phyloP scores from a whole-genome alignment of 2,329 filamentous ascomycete genomes.

The Alternaria hordeiaustralica region DNA sequence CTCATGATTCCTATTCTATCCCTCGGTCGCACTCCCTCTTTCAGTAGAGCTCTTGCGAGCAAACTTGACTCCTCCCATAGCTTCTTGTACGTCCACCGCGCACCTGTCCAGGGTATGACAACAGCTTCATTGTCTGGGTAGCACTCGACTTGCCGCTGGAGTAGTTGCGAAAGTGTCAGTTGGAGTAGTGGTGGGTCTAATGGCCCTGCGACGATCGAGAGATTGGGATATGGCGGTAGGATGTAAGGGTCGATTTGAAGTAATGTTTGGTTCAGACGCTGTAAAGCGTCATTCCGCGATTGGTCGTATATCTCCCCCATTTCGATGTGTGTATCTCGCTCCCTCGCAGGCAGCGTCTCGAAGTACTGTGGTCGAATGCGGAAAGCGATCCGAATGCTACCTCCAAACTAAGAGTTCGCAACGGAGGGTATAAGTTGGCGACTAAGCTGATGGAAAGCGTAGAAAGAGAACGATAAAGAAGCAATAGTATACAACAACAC shows the following conservation, averaged over 20 bases:
- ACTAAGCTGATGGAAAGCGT: slow-evolving; percentile 20
- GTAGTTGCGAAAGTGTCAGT: slow-evolving; percentile 73
- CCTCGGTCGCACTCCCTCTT: slow-evolving; percentile 70
- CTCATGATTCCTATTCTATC: slow-evolving; percentile 80
- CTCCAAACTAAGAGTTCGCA: background rate
- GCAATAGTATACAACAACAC: slow-evolving; percentile 25
- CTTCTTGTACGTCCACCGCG: slow-evolving; percentile 69
- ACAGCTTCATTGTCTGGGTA: slow-evolving; percentile 72
- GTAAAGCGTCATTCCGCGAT: slow-evolving; percentile 36
- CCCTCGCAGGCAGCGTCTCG: background rate
- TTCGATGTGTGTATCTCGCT: background rate
- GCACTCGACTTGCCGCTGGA: slow-evolving; percentile 72
- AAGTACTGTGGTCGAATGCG: background rate
- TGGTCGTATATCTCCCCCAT: slow-evolving; percentile 41
- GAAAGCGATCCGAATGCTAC: background rate
- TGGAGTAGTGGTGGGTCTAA: slow-evolving; percentile 73
- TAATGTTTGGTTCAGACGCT: slow-evolving; percentile 47
- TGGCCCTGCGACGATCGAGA: slow-evolving; percentile 71
- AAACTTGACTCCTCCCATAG: slow-evolving; percentile 49
- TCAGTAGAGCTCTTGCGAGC: slow-evolving; percentile 60
- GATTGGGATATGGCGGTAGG: slow-evolving; percentile 48
- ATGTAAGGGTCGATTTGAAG: slow-evolving; percentile 48
- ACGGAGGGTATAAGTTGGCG: slow-evolving; percentile 17
- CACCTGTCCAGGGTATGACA: slow-evolving; percentile 77
- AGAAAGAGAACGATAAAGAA: slow-evolving; percentile 21